Conservation (phyloP, 2,329 filamentous ascomycete genomes). For the Penicillium thymicola region DNA sequence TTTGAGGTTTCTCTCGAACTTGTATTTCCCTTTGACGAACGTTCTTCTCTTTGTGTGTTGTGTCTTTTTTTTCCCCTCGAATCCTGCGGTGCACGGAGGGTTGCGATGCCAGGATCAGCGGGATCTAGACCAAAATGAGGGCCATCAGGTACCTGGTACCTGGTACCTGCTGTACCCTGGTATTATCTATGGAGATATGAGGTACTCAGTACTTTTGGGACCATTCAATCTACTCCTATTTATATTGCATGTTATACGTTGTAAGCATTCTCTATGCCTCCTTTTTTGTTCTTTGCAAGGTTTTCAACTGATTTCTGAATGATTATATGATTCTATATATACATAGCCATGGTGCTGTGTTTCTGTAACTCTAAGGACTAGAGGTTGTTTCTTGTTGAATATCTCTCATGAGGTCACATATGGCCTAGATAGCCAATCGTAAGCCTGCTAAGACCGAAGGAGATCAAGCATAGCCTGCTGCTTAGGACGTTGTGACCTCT, state of each 20-base stretch:
- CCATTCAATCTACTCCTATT: neutral
- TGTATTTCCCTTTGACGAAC: neutral
- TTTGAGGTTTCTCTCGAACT: neutral
- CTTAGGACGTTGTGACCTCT: no score
- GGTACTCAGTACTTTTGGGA: neutral
- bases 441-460: no score
- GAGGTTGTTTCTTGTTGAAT: no score
- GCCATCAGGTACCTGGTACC: neutral
- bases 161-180: neutral
- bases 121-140: slow-evolving; percentile 21
- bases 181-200: neutral
- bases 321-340: neutral
- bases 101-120: slow-evolving; percentile 18
- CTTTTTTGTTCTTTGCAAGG: neutral
- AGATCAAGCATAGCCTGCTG: no score
- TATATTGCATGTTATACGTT: neutral
- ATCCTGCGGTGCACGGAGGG: slow-evolving; percentile 6
- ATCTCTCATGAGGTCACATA: no score
- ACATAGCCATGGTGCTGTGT: no score
- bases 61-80: neutral
- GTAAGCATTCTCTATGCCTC: neutral
- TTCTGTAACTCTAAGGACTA: no score
- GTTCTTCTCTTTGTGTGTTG: neutral
- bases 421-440: no score
- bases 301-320: neutral